phyloP scores from a whole-genome alignment of 179 eudicot species.

The Nepenthes alata region DNA sequence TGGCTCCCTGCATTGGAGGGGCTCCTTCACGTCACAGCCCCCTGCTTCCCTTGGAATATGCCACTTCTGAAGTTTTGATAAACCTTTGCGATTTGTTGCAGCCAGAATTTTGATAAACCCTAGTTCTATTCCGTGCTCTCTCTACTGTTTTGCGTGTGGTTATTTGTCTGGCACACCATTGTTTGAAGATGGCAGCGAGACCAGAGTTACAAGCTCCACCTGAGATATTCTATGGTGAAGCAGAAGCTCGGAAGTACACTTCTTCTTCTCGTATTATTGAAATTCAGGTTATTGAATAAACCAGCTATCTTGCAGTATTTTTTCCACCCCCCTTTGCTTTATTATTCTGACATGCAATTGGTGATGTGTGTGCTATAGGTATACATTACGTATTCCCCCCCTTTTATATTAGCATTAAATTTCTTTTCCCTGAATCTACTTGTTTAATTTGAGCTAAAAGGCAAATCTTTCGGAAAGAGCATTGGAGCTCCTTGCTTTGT shows the following conservation, averaged over 20 bases:
- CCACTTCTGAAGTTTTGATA: too few species aligned
- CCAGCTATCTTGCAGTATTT: too few species aligned
- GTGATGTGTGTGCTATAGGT: not conserved
- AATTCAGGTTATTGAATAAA: slow-evolving; percentile 7
- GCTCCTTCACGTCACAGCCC: too few species aligned
- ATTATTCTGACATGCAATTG: not conserved
- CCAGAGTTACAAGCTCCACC: slow-evolving; percentile 83
- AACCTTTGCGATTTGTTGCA: too few species aligned
- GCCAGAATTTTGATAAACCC: too few species aligned
- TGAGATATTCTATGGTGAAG: slow-evolving; percentile 72
- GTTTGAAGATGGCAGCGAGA: slow-evolving; percentile 39
- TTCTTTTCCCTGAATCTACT: not conserved
- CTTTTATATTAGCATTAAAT: not conserved
- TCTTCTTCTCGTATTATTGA: slow-evolving; percentile 87
- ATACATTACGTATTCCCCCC: too few species aligned
- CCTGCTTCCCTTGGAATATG: too few species aligned
- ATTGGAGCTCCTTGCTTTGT: slow-evolving; percentile 86
- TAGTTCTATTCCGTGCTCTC: too few species aligned
- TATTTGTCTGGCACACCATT: too few species aligned
- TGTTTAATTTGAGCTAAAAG: slow-evolving; percentile 15
- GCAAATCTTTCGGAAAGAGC: slow-evolving; percentile 83
- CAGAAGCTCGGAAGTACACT: slow-evolving; percentile 87
- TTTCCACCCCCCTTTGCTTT: not conserved
- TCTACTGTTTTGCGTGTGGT: too few species aligned
- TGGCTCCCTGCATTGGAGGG: too few species aligned